Evolutionary conservation across 2,329 filamentous ascomycete genomes (phyloP), one percentile per base, ranked within the genome.

Genomic region (Sphaerulina musiva): DNA sequence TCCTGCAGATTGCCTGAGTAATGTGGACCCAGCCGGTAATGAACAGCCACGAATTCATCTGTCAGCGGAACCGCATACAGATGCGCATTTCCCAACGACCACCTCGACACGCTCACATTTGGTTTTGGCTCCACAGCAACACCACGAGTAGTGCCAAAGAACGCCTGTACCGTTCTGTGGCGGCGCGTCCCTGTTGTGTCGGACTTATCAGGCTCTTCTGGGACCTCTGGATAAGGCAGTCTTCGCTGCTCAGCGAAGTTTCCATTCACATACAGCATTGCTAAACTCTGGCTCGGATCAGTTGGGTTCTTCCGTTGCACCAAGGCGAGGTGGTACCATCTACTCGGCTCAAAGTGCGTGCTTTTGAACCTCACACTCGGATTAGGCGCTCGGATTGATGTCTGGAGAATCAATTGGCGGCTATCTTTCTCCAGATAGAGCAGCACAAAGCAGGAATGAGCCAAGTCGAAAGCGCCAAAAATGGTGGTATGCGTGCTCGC

Each of bases 1-100:
- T 98, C 93, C 71, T 98, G 93, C 63, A 95, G 95, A 68, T 98
- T 98, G 12, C 93, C 93, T 66, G 89, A 85, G 64, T 98, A 98
- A 46, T 89, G 83, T 23, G 90, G 87, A 0, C 93, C 92, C 14
- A 98, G 83, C 47, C 91, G 87, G 68, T 86, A 89, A 65, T 95
- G 89, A 0, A 98, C 93, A 10, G 92, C 86, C 52, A 98, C 78
- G 56, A 95, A 81, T 69, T 98, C 93, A 66, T 97, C 92, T 55
- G 89, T 95, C 36, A 96, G 76, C 0, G 85, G 81, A 55, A 95
- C 89, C 54, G 92, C 86, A 58, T 96, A 90, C 4, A 98, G 75
- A 69, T 96, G 88, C 1, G 90, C 90, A 46, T 88, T 91, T 26
- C 90, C 91, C 53, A 98, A 74, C 6, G 91, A 96, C 86, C 93